Evolutionary conservation across 805 yeast species (phyloP), one percentile per base, ranked within the genome.

Genomic region (Barnettozyma californica): DNA sequence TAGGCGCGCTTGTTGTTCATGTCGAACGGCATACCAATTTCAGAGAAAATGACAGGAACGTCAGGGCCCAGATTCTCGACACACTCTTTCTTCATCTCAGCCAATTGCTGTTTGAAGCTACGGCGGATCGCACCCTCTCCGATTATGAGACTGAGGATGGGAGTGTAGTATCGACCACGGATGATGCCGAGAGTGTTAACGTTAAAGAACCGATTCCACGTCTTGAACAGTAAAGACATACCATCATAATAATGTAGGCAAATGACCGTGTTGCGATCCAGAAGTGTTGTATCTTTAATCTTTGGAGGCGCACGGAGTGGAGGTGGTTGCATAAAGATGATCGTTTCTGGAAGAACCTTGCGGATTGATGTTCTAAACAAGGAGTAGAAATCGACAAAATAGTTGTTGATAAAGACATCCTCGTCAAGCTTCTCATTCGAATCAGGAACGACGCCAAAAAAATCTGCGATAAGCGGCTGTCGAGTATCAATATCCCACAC

Each of bases 11-110:
- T 87, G 50, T 79, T 74, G 65, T 92, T 91, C 97, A 92, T 87
- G 64, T 94, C 97, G 64, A 84, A 88, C 3, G 99, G 98, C 84
- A 92, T 88, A 6, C 99, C 99, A n/a, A 92, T 90, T 65, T 92
- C 99, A 1, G 95, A 80, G 75, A 94, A 82, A 20, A 92, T 67
- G 9, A 85, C 76, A 0, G 97, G 96, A 9, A 89, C 72, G 9
- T 64, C 44, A 1, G 55, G 49, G 3, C 97, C 97, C 34, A 91
- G 65, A 27, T 76, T 63, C 4, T 73, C 74, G 6, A 68, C 62
- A 5, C 89, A 80, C 61, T 94, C 98, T 19, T 63, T 60, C 46
- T 74, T 76, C 69, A 92, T 76, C 49, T 77, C 84, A n/a, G 63
- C 57, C 49, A 92, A 69, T 66, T 92, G 97, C 43, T 69, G 75